Evolutionary conservation across 1,284 basidiomycete species (phyloP), one percentile per base, ranked within the genome.

Genomic region (Ganoderma leucocontextum): DNA sequence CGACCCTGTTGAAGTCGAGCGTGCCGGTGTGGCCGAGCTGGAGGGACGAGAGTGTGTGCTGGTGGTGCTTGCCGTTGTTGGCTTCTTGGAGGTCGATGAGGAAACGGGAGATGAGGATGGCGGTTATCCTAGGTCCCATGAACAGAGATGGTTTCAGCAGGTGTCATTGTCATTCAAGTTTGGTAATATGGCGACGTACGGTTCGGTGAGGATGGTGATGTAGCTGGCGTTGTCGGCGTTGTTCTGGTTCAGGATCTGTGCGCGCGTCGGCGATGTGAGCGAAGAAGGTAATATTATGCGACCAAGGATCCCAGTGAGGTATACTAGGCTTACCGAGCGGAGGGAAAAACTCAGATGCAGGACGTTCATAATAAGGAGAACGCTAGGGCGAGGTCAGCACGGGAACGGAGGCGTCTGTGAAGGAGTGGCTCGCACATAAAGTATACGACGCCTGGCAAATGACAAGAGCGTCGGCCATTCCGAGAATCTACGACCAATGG

Each of bases 51-150:
- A 62, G 39, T 6, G 65, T 47, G 35, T 62, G 49, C 41, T 62
- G 60, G 25, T 58, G 59, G 10, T 25, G 22, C 12, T 44, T 55
- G n/a, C 36, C 29, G 33, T 36, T 55, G 52, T 57, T 66, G 39
- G 60, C 65, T 17, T 66, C 60, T 29, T 66, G 65, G 17, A 66
- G 65, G 52, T 66, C 65, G 19, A 66, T 62, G 49, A 66, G 65
- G 39, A 62, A 66, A 12, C 65, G 44, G n/a, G 65, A 66, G 38
- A 66, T 62, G 22, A 62, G 52, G 19, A 66, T 62, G 4, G 65
- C 65, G 29, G 65, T 66, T 10, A 66, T 44, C 2, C 65, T 66
- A 19, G 2, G 17, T 47, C 9, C 8, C 25, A 38, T 17, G 39
- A n/a, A 10, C 12, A 15, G 53, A 12, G 39, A 7, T 0, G 52